Evolutionary conservation across 805 yeast genomes (phyloP).

Genomic region (Candida chauliodis): DNA sequence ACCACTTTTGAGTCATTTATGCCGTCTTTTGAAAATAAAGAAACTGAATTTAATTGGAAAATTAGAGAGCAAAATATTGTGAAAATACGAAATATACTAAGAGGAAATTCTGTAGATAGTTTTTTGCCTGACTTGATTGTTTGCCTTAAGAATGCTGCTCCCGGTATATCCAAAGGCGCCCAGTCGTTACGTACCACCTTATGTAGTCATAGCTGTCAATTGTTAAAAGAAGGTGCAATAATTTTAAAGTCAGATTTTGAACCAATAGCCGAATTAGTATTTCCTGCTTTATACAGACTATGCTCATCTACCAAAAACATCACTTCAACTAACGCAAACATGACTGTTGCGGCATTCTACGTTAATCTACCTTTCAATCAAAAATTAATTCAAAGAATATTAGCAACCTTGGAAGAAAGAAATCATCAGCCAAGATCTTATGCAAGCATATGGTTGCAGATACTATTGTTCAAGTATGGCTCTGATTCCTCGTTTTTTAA

Average conservation of each 20-base stretch:
- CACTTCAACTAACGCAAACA: slow-evolving; percentile 55
- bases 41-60: slow-evolving; percentile 87
- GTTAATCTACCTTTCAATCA: slow-evolving; percentile 51
- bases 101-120: slow-evolving; percentile 50
- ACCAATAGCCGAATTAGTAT: slow-evolving; percentile 46
- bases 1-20: slow-evolving; percentile 15
- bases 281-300: slow-evolving; percentile 48
- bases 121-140: slow-evolving; percentile 37
- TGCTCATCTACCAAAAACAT: slow-evolving; percentile 62
- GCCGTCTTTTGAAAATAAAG: slow-evolving; percentile 60
- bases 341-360: slow-evolving; percentile 53
- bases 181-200: slow-evolving; percentile 81
- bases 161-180: slow-evolving; percentile 62
- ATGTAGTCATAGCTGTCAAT: slow-evolving; percentile 68
- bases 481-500: slow-evolving; percentile 26
- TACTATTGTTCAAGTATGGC: slow-evolving; percentile 53
- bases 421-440: slow-evolving; percentile 67
- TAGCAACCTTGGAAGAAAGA: slow-evolving; percentile 59
- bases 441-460: slow-evolving; percentile 67
- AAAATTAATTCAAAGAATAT: slow-evolving; percentile 49
- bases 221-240: slow-evolving; percentile 64
- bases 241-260: slow-evolving; percentile 40
- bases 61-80: slow-evolving; percentile 60
- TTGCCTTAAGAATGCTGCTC: slow-evolving; percentile 30
- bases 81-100: slow-evolving; percentile 53